Evolutionary conservation across 495 filamentous ascomycete species (phyloP).

Genomic region (Neurospora sp.): DNA sequence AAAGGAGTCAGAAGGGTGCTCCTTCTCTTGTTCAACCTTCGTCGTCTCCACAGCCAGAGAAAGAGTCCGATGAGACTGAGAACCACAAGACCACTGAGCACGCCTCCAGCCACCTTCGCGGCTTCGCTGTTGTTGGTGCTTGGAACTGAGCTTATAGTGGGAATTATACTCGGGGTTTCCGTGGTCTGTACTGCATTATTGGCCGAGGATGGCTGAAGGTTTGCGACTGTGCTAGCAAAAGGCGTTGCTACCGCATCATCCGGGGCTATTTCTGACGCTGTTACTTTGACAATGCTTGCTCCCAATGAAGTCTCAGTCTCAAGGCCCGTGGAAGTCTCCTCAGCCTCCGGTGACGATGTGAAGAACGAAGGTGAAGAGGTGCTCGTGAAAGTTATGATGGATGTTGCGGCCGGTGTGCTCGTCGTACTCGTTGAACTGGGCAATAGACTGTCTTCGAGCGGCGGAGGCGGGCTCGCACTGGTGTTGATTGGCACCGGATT

Average conservation of each 20-base stretch:
- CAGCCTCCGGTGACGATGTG: neutral
- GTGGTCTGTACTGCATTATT: constrained; percentile 9
- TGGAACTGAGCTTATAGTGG: constrained; percentile 7
- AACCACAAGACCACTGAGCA: constrained; percentile 37
- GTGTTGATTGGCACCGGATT: constrained; percentile 4
- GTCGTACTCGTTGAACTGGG: constrained; percentile 23
- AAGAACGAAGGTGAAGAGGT: constrained; percentile 1
- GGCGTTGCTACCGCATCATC: constrained; percentile 6
- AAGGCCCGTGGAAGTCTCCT: neutral
- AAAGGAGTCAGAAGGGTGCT: constrained; percentile 38
- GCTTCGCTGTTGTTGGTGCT: constrained; percentile 6
- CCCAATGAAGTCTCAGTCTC: neutral
- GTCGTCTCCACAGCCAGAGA: constrained; percentile 39
- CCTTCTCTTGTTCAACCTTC: constrained; percentile 24
- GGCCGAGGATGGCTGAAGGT: constrained; percentile 8
- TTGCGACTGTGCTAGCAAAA: constrained; percentile 15
- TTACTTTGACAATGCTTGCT: neutral
- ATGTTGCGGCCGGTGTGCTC: constrained; percentile 15
- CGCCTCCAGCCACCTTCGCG: constrained; percentile 36
- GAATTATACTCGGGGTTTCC: constrained; percentile 9
- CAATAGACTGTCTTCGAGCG: constrained; percentile 2
- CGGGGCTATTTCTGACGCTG: constrained; percentile 9
- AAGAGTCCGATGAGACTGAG: constrained; percentile 36
- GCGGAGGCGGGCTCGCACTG: constrained; percentile 5
- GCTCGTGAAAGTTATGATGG: constrained; percentile 8